Evolutionary conservation across 495 filamentous ascomycete species (phyloP).

Genomic region (Penicillium taxi): DNA sequence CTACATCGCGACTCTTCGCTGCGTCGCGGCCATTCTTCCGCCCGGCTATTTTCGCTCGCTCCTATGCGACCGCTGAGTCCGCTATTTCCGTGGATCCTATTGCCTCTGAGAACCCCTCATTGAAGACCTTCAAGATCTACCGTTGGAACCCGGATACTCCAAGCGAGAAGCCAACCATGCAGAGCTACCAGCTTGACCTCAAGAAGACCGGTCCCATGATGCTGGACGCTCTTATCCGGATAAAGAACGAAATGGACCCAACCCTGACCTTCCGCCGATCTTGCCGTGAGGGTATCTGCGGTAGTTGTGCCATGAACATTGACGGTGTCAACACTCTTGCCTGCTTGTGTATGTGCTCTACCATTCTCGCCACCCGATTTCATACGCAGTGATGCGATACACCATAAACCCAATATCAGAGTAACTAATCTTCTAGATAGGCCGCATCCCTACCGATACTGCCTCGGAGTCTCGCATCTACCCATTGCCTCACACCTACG

Average conservation of each 20-base stretch:
- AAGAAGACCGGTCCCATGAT: slow-evolving; percentile 99
- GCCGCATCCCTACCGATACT: slow-evolving; percentile 86
- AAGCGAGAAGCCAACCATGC: slow-evolving; percentile 86
- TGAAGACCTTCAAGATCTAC: slow-evolving; percentile 98
- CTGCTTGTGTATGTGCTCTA: slow-evolving; percentile 76
- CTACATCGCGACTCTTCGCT: slow-evolving; percentile 56
- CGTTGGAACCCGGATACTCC: slow-evolving; percentile 94
- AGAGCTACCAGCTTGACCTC: slow-evolving; percentile 84
- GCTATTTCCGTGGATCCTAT: slow-evolving; percentile 40
- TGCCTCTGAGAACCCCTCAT: slow-evolving; percentile 48
- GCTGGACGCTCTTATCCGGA: slow-evolving; percentile 88
- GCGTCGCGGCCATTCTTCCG: slow-evolving; percentile 48
- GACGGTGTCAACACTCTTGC: slow-evolving; percentile 94
- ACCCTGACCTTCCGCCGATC: slow-evolving; percentile 92
- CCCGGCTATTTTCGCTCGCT: slow-evolving; percentile 36
- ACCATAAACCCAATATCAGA: neutral
- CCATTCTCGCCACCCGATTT: neutral
- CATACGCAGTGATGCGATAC: neutral
- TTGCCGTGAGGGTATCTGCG: slow-evolving; percentile 96
- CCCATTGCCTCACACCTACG: slow-evolving; percentile 95
- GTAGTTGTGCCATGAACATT: slow-evolving; percentile 99
- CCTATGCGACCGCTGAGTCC: slow-evolving; percentile 47
- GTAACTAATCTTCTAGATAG: slow-evolving; percentile 39
- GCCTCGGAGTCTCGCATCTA: slow-evolving; percentile 85
- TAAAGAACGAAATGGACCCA: slow-evolving; percentile 98